These are phyloP conservation scores for Starmerella lactis-condensi DNA, from an alignment of 805 yeast genomes.

Conservation along the genomic window DNA sequence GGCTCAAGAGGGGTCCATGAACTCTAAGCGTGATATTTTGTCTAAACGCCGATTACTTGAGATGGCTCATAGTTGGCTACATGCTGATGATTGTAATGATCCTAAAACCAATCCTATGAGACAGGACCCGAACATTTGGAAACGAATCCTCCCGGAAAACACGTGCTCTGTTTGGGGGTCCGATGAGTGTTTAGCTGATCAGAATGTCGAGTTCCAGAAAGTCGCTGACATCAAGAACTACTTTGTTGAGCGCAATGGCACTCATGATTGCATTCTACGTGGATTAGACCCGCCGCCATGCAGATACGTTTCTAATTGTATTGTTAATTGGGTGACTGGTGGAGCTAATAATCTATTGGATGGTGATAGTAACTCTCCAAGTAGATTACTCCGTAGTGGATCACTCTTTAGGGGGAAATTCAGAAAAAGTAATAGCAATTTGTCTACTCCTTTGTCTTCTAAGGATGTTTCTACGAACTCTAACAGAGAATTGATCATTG, in stretches of 20 bases:
- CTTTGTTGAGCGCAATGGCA: constrained; percentile 12
- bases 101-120: constrained; percentile 10
- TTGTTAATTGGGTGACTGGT: constrained; percentile 5
- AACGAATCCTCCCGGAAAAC: constrained; percentile 8
- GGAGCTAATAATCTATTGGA: too few relatives aligned
- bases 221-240: constrained; percentile 4
- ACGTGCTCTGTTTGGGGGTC: constrained; percentile 14
- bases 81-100: constrained; percentile 5
- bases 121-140: constrained; percentile 12
- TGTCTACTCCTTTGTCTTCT: too few relatives aligned
- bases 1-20: constrained; percentile 9
- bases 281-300: constrained; percentile 11
- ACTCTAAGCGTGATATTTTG: constrained; percentile 7
- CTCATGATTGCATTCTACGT: constrained; percentile 15
- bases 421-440: too few relatives aligned
- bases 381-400: too few relatives aligned
- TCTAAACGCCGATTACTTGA: constrained; percentile 8
- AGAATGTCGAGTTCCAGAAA: constrained; percentile 6
- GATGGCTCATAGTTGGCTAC: constrained; percentile 6
- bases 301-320: constrained; percentile 4
- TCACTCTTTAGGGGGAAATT: too few relatives aligned
- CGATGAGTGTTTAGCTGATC: constrained; percentile 14
- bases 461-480: too few relatives aligned
- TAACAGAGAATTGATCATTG: too few relatives aligned
- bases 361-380: too few relatives aligned